Evolutionary conservation across 1,284 basidiomycete genomes (phyloP).

Genomic region (Porphyrellus sp.): DNA sequence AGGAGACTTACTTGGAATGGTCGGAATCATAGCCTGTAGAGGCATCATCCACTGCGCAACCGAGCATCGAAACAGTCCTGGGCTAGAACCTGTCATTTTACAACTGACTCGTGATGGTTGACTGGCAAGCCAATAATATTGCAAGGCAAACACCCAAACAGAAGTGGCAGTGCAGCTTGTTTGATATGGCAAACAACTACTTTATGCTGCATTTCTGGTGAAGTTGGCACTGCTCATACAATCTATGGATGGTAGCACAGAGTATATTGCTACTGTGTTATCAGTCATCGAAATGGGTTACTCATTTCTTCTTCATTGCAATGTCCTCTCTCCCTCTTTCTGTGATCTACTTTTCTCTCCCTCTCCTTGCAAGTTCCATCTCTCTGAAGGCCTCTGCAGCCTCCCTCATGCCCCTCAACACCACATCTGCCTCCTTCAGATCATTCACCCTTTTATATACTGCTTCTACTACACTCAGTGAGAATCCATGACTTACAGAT

Average conservation of each 20-base stretch:
- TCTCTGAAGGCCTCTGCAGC: conserved; percentile 25
- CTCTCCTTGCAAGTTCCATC: conserved; percentile 11
- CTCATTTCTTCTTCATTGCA: too few species aligned
- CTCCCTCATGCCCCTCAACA: conserved; percentile 29
- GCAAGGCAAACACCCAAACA: neutral
- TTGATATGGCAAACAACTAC: conserved; percentile 94
- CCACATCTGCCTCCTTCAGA: conserved; percentile 27
- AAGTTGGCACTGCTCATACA: conserved; percentile 95
- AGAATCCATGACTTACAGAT: conserved; percentile 27
- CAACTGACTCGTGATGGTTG: conserved; percentile 26
- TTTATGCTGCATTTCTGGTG: conserved; percentile 93
- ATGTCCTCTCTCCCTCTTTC: too few species aligned
- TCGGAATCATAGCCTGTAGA: conserved; percentile 86
- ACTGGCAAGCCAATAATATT: conserved; percentile 7
- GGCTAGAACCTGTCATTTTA: conserved; percentile 11
- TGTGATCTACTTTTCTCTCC: too few species aligned
- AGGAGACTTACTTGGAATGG: conserved; percentile 71
- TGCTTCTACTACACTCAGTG: conserved; percentile 19
- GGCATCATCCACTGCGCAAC: conserved; percentile 71
- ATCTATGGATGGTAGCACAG: conserved; percentile 96
- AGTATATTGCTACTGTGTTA: too few species aligned
- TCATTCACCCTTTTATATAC: conserved; percentile 25
- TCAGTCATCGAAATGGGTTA: too few species aligned
- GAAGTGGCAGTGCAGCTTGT: conserved; percentile 19
- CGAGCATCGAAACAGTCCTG: conserved; percentile 34